Evolutionary conservation across 768 basidiomycete species (phyloP), one percentile per base, ranked within the genome.

Genomic region (Lentinula boryana): DNA sequence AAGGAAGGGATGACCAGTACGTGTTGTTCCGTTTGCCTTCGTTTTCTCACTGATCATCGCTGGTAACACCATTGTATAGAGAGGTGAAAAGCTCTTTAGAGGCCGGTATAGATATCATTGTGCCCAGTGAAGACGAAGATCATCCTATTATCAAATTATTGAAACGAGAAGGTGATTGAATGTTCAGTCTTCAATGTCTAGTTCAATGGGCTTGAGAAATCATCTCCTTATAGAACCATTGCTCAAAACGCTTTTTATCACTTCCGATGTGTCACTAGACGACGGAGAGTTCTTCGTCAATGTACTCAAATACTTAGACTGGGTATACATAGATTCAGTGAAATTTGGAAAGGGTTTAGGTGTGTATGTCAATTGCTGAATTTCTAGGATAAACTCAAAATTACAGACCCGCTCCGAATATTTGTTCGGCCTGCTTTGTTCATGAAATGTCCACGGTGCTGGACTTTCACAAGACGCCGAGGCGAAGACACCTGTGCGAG

Each of bases 391-490:
- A n/a, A 43, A 31, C 54, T 65, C 67, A 63, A 12, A 66, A 62
- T 43, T 59, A 33, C 59, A 56, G 74, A 75, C 40, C 71, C 68
- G 15, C 43, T 86, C 2, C 74, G 71, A 0, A 73, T 93, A 57
- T 79, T 81, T 13, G 75, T 91, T n/a, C 77, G 78, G 16, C 88
- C 91, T 15, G 83, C 92, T 10, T 74, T 71, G 4, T 62, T 72
- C 56, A 68, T 76, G 21, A 95, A 96, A 70, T 98, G 96, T 70
- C 91, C 94, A 23, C 83, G 95, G 15, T 98, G 96, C 71, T 97
- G 95, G 94, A 88, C 84, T 5, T 88, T 80, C 69, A 86, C 85
- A 2, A 79, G 87, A 13, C 65, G 70, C 10, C 69, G 76, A 43
- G 70, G 76, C 12, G 79, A 85, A 16, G 68, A 70, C 9, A 70